A percentile compares a stretch with the other conserved stretches of the same genome.
These are phyloP conservation scores for Russula sp. DNA, from an alignment of 768 basidiomycete species.

Conservation along the genomic window DNA sequence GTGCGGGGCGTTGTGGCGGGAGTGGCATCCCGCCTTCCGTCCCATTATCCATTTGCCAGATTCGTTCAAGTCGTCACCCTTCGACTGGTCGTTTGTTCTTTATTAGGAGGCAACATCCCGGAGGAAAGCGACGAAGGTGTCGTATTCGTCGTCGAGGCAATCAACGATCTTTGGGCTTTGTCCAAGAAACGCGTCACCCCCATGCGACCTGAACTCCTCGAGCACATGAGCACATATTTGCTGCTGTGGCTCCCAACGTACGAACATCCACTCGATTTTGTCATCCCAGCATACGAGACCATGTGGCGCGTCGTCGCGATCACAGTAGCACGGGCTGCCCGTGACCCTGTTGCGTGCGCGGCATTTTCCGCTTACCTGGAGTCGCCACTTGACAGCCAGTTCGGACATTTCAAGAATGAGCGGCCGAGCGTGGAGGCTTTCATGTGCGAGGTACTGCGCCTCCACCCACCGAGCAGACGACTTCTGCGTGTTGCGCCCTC, in stretches of 20 bases:
- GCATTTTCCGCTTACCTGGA: conserved; percentile 36
- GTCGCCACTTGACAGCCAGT: conserved; percentile 30
- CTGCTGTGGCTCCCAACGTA: conserved; percentile 37
- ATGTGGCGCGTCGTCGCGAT: conserved; percentile 56
- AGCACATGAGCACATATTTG: conserved; percentile 34
- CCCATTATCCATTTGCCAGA: neutral
- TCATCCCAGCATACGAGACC: conserved; percentile 57
- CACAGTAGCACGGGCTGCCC: conserved; percentile 35
- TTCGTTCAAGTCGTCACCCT: conserved; percentile 10
- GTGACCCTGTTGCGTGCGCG: conserved; percentile 27
- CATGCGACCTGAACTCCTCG: conserved; percentile 32
- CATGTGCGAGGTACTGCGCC: conserved; percentile 42
- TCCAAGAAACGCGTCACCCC: conserved; percentile 34
- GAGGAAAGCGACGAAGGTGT: conserved; percentile 12
- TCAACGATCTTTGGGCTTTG: conserved; percentile 44
- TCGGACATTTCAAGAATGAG: conserved; percentile 24
- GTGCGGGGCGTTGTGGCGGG: neutral
- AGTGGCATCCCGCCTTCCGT: neutral
- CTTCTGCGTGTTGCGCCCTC: conserved; percentile 33
- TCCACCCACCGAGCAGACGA: conserved; percentile 47
- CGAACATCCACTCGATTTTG: conserved; percentile 42
- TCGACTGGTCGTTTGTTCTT: neutral
- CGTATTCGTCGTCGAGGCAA: conserved; percentile 33
- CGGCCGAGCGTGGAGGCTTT: conserved; percentile 35
- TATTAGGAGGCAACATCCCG: neutral